Conservation (phyloP, 2,329 filamentous ascomycete genomes). For the Talaromyces funiculosus region DNA sequence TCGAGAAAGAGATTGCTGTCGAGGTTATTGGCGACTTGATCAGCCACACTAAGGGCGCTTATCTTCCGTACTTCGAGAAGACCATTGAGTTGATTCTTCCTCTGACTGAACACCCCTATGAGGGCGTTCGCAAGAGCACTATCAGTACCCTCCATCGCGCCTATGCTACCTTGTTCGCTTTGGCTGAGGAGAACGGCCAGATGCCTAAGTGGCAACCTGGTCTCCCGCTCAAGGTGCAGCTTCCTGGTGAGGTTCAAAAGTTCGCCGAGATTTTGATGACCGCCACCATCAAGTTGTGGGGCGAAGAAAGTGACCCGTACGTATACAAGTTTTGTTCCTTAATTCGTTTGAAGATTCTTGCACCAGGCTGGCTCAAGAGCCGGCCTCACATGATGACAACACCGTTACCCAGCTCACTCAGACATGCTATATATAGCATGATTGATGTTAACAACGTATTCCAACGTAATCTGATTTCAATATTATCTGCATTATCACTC, state of each 20-base stretch:
- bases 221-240: slow-evolving; percentile 72
- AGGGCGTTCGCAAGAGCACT: slow-evolving; percentile 87
- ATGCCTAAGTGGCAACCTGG: slow-evolving; percentile 83
- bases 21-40: slow-evolving; percentile 93
- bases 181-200: slow-evolving; percentile 73
- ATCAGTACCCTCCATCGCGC: slow-evolving; percentile 89
- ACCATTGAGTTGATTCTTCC: slow-evolving; percentile 75
- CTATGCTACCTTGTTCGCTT: slow-evolving; percentile 83
- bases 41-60: slow-evolving; percentile 73
- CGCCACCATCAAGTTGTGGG: slow-evolving; percentile 78
- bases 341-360: slow-evolving; percentile 7
- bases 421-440: slow-evolving; percentile 66
- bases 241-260: slow-evolving; percentile 73
- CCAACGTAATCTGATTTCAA: slow-evolving; percentile 41
- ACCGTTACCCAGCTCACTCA: slow-evolving; percentile 99
- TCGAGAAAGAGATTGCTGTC: slow-evolving; percentile 96
- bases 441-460: slow-evolving; percentile 78
- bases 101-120: slow-evolving; percentile 81
- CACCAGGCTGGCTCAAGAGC: not conserved
- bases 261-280: slow-evolving; percentile 80
- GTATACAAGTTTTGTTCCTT: slow-evolving; percentile 40
- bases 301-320: slow-evolving; percentile 88
- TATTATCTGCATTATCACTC: slow-evolving; percentile 5
- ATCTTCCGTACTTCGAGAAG: slow-evolving; percentile 80
- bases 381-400: slow-evolving; percentile 68